Evolutionary conservation across 2,329 filamentous ascomycete species (phyloP), one percentile per base, ranked within the genome.

Genomic region (Thielaviopsis musarum): DNA sequence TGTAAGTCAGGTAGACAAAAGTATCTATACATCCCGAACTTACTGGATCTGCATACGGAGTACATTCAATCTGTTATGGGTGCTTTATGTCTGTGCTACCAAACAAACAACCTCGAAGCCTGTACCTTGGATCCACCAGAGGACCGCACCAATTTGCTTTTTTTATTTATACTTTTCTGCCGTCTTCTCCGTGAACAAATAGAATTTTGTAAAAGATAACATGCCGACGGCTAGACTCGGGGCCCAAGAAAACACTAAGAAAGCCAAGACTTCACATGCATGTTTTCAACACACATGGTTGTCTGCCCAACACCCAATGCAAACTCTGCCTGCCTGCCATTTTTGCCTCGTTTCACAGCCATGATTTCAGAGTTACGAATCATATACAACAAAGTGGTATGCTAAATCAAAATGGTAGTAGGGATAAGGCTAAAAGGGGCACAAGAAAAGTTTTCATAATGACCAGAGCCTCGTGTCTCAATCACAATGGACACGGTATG

Each of bases 251-350:
- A 52, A 51, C 45, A n/a, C 41, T 41, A 57, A 57, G 45, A 57
- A 54, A 58, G 59, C 59, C 59, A 61, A 61, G 52, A 55, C 55
- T n/a, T 21, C 2, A 21, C 22, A 58, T 61, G 56, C 59, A 61
- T 55, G 49, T 24, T 52, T 28, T 45, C 49, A 34, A 22, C 45
- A 49, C 7, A 49, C 7, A 21, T 26, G n/a, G 15, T 21, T 49
- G 55, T 51, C 55, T 51, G 55, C 55, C 49, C 41, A 49, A 51
- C 24, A 30, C 22, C 21, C 19, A 57, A 57, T 57, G 7, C 19
- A 17, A 10, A 34, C 28, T 19, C 55, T 21, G 30, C 30, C 30
- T 34, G 6, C 9, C 17, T 34, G 21, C 21, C 17, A 19, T 41
- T 34, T 34, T 34, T 12, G 10, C 30, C 30, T 34, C 30, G 30